Conservation (phyloP, 805 yeast species). For the Candida pseudoglaebosa region DNA sequence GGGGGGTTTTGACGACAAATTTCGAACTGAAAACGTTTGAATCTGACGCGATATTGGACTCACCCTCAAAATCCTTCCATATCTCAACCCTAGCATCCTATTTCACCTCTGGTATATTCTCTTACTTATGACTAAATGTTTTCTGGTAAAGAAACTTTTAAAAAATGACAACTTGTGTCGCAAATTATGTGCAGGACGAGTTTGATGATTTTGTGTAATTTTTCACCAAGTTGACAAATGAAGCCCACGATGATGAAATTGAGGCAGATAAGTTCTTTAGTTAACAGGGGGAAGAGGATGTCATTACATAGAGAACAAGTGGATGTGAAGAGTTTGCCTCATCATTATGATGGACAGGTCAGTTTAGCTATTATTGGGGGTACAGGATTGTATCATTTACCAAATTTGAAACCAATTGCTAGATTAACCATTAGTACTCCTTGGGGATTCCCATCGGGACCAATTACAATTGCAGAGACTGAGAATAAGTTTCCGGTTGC, state of each 20-base stretch:
- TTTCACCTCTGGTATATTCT: too few species aligned
- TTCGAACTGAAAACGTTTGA: slow-evolving; percentile 2
- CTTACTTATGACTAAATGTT: too few species aligned
- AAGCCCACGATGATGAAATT: neutral
- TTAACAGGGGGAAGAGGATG: slow-evolving; percentile 15
- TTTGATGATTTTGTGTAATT: too few species aligned
- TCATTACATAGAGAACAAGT: slow-evolving; percentile 33
- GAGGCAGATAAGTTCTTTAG: neutral
- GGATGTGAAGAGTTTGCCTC: slow-evolving; percentile 37
- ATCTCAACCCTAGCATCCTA: neutral
- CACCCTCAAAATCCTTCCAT: neutral
- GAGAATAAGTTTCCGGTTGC: slow-evolving; percentile 79
- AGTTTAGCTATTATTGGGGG: slow-evolving; percentile 93
- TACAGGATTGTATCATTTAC: slow-evolving; percentile 91
- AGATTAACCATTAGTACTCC: slow-evolving; percentile 82
- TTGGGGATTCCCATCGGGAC: slow-evolving; percentile 95
- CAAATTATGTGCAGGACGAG: too few species aligned
- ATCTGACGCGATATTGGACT: neutral
- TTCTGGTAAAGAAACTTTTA: too few species aligned
- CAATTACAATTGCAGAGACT: slow-evolving; percentile 86
- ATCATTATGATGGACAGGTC: slow-evolving; percentile 60
- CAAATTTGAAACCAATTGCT: slow-evolving; percentile 81
- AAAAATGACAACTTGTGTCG: too few species aligned
- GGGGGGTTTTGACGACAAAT: slow-evolving; percentile 11
- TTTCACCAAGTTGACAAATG: neutral